Conservation (phyloP, 805 yeast genomes). For the Metahyphopichia silvanorum region DNA sequence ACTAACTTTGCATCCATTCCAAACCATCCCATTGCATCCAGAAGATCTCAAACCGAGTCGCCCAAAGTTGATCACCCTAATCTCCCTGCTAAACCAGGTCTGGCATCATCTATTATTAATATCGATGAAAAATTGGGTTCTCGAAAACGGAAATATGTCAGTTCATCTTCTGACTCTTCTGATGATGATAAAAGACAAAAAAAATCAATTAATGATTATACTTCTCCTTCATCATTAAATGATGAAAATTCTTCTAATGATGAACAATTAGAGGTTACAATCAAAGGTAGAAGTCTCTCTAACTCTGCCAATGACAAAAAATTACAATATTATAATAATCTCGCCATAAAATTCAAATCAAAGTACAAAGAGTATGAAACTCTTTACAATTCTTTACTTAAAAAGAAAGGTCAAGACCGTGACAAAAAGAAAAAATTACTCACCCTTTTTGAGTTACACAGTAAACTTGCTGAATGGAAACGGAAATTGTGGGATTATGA, state of each 20-base stretch:
- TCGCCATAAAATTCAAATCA: slow-evolving; percentile 46
- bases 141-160: background rate
- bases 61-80: slow-evolving; percentile 6
- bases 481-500: slow-evolving; percentile 49
- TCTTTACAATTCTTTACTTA: slow-evolving; percentile 33
- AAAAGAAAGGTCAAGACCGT: slow-evolving; percentile 7
- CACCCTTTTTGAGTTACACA: slow-evolving; percentile 48
- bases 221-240: slow-evolving; percentile 37
- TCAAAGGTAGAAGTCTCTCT: background rate
- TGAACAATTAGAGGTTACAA: background rate
- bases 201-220: slow-evolving; percentile 13
- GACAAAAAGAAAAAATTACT: slow-evolving; percentile 27
- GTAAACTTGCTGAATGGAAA: slow-evolving; percentile 53
- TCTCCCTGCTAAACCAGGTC: slow-evolving; percentile 1
- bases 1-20: background rate
- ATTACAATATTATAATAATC: slow-evolving; percentile 34
- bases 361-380: slow-evolving; percentile 48
- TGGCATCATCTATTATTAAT: slow-evolving; percentile 3
- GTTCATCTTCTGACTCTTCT: background rate
- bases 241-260: slow-evolving; percentile 15
- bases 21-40: slow-evolving; percentile 2
- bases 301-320: slow-evolving; percentile 11
- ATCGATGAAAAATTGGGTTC: background rate
- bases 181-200: slow-evolving; percentile 3
- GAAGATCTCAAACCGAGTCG: slow-evolving; percentile 14